Evolutionary conservation across 495 filamentous ascomycete genomes (phyloP).

Genomic region (Astrothelium subdiscretum): DNA sequence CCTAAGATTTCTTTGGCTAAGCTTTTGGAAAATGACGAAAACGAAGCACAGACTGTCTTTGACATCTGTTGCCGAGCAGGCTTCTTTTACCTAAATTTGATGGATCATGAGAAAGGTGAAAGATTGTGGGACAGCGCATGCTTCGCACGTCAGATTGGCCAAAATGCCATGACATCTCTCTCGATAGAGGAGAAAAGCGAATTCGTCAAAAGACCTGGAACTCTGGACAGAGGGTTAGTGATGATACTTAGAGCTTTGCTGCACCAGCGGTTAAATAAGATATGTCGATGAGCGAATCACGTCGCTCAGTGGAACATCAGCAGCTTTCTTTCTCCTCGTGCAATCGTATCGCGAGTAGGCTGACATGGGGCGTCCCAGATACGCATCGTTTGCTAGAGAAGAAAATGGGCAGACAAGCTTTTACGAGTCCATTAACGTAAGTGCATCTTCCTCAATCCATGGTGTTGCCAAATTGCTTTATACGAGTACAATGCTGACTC

Average conservation of each 20-base stretch:
- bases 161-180: neutral
- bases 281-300: neutral
- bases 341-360: neutral
- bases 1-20: constrained; percentile 14
- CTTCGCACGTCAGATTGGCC: constrained; percentile 6
- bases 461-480: neutral
- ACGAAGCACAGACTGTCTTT: constrained; percentile 13
- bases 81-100: constrained; percentile 20
- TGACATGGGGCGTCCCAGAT: neutral
- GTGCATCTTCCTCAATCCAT: neutral
- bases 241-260: neutral
- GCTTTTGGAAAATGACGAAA: constrained; percentile 11
- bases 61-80: constrained; percentile 17
- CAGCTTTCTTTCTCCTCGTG: neutral
- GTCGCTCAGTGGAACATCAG: neutral
- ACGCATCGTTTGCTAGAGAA: neutral
- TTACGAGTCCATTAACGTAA: neutral
- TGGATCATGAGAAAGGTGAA: constrained; percentile 13
- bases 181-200: neutral
- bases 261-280: neutral
- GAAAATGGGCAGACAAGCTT: neutral
- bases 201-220: neutral
- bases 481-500: neutral
- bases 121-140: constrained; percentile 14
- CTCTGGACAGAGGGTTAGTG: neutral